phyloP scores from a whole-genome alignment of 345 rosid genomes.

The sweet orange (Citrus sinensis) region DNA sequence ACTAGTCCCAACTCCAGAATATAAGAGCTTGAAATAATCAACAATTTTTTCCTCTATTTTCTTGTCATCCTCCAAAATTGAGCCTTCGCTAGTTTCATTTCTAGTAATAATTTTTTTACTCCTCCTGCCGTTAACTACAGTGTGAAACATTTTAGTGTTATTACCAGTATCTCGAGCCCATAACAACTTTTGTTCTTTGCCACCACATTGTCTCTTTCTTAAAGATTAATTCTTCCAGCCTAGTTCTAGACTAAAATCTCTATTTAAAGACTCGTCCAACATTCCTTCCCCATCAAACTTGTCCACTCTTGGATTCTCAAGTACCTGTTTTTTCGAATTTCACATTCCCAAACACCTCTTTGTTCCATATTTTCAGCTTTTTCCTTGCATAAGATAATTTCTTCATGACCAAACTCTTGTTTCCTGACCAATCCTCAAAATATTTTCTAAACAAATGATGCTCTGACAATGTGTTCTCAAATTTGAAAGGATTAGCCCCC shows the following conservation, averaged over 20 bases:
- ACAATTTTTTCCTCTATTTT: not conserved
- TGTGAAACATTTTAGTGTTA: not conserved
- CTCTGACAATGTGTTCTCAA: not conserved
- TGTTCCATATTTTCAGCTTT: not conserved
- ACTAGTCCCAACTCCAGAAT: too few relatives aligned
- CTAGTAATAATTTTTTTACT: not conserved
- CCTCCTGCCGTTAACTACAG: not conserved
- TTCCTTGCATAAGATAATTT: not conserved
- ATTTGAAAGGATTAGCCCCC: not conserved
- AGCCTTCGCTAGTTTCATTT: not conserved
- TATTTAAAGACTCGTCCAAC: not conserved
- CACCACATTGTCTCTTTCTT: not conserved
- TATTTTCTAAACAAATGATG: not conserved
- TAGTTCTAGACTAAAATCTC: not conserved
- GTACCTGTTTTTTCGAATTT: not conserved
- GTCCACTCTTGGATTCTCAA: not conserved
- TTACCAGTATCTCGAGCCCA: not conserved
- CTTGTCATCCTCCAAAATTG: not conserved
- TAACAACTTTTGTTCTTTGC: not conserved
- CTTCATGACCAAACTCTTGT: not conserved
- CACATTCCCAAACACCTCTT: not conserved
- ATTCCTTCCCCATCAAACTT: not conserved
- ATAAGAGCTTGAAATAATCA: too few relatives aligned
- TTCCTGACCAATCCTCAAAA: not conserved
- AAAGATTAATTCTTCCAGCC: not conserved